These are phyloP conservation scores for Paraleonurus japonicus DNA, from an alignment of 257 asterid species.

Conservation along the genomic window DNA sequence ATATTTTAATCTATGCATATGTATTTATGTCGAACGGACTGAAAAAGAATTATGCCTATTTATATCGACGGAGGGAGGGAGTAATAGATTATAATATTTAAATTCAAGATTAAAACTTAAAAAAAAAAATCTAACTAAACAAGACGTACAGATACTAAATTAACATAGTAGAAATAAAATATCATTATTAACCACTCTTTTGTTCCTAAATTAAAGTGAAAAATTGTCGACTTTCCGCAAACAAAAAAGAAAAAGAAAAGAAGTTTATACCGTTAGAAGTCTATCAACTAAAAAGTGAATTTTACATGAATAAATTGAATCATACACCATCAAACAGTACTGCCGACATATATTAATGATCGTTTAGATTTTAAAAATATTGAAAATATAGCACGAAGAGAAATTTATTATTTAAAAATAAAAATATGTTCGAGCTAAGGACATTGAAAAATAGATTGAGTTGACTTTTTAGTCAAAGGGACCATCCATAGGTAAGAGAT, in stretches of 20 bases:
- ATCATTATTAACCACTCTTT: neutral
- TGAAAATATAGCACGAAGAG: neutral
- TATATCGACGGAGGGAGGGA: too few relatives aligned
- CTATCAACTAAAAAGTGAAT: neutral
- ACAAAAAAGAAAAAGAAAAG: neutral
- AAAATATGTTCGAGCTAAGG: neutral
- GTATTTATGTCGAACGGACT: too few relatives aligned
- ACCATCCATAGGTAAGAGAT: conserved; percentile 2
- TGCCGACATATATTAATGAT: neutral
- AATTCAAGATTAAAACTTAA: too few relatives aligned
- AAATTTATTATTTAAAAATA: neutral
- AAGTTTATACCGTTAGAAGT: neutral
- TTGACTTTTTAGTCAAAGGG: neutral
- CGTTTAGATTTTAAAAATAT: too few relatives aligned
- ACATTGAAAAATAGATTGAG: neutral
- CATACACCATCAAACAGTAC: neutral
- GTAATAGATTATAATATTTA: too few relatives aligned
- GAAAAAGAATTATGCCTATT: too few relatives aligned
- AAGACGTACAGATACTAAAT: neutral
- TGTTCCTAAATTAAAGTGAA: neutral
- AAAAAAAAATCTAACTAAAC: too few relatives aligned
- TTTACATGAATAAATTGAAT: neutral
- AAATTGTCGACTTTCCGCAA: neutral
- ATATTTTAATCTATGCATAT: too few relatives aligned
- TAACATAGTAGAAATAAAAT: neutral